A percentile compares a stretch with the other conserved stretches of the same genome.
phyloP scores from a whole-genome alignment of 2,329 filamentous ascomycete species.

The Aspergillus ustus region DNA sequence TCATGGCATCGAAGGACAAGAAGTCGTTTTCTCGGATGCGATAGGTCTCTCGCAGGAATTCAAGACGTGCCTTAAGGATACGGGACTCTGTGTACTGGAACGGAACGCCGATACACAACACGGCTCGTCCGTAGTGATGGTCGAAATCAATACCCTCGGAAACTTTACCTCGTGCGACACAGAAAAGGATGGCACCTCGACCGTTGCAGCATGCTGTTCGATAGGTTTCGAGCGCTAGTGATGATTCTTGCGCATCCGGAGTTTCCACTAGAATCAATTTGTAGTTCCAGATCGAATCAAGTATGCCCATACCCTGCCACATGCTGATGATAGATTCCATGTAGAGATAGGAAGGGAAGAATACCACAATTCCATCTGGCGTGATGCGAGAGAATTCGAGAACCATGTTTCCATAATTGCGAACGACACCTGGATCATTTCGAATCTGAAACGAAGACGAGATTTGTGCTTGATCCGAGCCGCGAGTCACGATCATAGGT shows the following conservation, averaged over 20 bases:
- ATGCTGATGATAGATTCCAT: conserved; percentile 99
- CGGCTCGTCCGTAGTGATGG: conserved; percentile 95
- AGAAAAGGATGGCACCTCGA: conserved; percentile 87
- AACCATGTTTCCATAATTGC: conserved; percentile 91
- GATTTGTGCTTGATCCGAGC: conserved; percentile 90
- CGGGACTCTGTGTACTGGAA: conserved; percentile 99
- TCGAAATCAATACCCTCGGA: conserved; percentile 99
- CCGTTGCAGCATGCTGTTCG: conserved; percentile 97
- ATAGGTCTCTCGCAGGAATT: conserved; percentile 97
- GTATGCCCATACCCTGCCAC: conserved; percentile 98
- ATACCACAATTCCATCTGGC: conserved; percentile 97
- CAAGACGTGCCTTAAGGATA: conserved; percentile 91
- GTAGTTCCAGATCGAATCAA: conserved; percentile 98
- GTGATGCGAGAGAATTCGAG: conserved; percentile 96
- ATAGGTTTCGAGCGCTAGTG: conserved; percentile 92
- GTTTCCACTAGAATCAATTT: conserved; percentile 98
- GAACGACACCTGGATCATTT: conserved; percentile 94
- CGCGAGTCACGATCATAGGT: conserved; percentile 95
- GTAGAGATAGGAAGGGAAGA: conserved; percentile 97
- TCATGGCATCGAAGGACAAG: conserved; percentile 97
- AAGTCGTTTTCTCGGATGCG: conserved; percentile 97
- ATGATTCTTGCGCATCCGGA: conserved; percentile 95
- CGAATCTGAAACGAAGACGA: conserved; percentile 94
- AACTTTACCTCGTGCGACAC: conserved; percentile 95
- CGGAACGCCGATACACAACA: conserved; percentile 93